Conservation (phyloP, 2,329 filamentous ascomycete species). For the Arthrinium puccinioides region DNA sequence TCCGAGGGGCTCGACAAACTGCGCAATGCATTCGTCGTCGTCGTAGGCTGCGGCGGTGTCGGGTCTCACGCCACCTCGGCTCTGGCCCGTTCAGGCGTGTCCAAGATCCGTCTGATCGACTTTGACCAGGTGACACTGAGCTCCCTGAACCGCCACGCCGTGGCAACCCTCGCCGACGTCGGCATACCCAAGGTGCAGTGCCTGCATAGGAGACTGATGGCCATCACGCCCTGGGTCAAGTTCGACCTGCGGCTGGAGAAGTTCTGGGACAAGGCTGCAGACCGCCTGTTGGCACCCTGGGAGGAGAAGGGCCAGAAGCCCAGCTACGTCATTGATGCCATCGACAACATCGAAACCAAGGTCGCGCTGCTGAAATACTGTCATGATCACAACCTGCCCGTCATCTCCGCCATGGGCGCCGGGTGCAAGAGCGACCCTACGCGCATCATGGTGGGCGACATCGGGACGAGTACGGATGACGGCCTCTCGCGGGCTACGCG, state of each 20-base stretch:
- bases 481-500: conserved; percentile 80
- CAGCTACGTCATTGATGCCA: conserved; percentile 91
- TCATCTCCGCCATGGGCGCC: conserved; percentile 94
- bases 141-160: conserved; percentile 90
- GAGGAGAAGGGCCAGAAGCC: conserved; percentile 58
- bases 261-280: conserved; percentile 63
- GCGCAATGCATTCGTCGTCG: conserved; percentile 73
- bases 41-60: conserved; percentile 91
- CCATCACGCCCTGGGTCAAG: conserved; percentile 84
- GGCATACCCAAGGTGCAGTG: conserved; percentile 88
- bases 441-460: conserved; percentile 82
- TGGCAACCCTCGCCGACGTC: conserved; percentile 89
- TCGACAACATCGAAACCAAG: conserved; percentile 97
- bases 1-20: conserved; percentile 75
- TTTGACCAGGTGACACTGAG: conserved; percentile 97
- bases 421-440: conserved; percentile 87
- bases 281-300: conserved; percentile 61
- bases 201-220: conserved; percentile 70
- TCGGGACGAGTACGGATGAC: conserved; percentile 81
- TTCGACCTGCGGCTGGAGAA: conserved; percentile 85
- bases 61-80: conserved; percentile 86
- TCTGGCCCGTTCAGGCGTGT: conserved; percentile 81
- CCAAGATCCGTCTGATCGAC: conserved; percentile 82
- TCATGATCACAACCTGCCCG: conserved; percentile 65
- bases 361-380: conserved; percentile 87